These are phyloP conservation scores for Pseudonitzschia pungens DNA, from an alignment of 108 stramenopile genomes.

Conservation along the genomic window DNA sequence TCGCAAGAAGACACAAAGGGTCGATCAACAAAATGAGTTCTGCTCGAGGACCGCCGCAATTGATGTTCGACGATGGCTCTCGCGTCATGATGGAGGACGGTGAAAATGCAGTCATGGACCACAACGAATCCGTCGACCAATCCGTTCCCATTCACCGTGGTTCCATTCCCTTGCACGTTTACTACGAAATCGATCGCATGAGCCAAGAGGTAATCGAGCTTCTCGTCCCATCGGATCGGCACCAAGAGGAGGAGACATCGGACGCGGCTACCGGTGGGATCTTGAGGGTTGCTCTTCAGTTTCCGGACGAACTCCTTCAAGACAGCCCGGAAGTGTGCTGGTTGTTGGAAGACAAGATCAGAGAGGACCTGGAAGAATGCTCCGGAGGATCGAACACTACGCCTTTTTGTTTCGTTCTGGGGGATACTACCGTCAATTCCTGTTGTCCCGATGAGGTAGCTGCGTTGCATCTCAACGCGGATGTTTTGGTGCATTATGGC, in stretches of 20 bases:
- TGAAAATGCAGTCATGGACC: neutral
- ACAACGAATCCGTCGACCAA: neutral
- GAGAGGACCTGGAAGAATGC: conserved; percentile 9
- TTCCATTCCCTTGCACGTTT: conserved; percentile 46
- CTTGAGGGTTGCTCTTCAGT: conserved; percentile 82
- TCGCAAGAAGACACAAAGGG: neutral
- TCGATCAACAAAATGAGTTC: neutral
- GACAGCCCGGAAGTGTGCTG: conserved; percentile 77
- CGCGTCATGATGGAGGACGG: conserved; percentile 55
- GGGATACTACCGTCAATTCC: conserved; percentile 91
- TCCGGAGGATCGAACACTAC: conserved; percentile 16
- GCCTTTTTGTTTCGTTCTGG: conserved; percentile 87
- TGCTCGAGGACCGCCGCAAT: conserved; percentile 47
- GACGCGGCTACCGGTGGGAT: conserved; percentile 39
- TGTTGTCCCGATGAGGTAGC: conserved; percentile 96
- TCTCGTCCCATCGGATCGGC: neutral
- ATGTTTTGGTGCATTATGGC: conserved; percentile 91
- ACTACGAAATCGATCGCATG: conserved; percentile 74
- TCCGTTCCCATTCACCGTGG: conserved; percentile 33
- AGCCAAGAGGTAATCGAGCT: conserved; percentile 39
- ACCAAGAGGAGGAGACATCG: conserved; percentile 10
- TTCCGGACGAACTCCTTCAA: conserved; percentile 82
- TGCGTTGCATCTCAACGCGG: conserved; percentile 89
- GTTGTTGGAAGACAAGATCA: conserved; percentile 60
- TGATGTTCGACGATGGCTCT: conserved; percentile 85